Percentiles rank a stretch among this genome's conserved stretches.
phyloP scores from a whole-genome alignment of 2,329 filamentous ascomycete species.

The Zasmidium cellare region DNA sequence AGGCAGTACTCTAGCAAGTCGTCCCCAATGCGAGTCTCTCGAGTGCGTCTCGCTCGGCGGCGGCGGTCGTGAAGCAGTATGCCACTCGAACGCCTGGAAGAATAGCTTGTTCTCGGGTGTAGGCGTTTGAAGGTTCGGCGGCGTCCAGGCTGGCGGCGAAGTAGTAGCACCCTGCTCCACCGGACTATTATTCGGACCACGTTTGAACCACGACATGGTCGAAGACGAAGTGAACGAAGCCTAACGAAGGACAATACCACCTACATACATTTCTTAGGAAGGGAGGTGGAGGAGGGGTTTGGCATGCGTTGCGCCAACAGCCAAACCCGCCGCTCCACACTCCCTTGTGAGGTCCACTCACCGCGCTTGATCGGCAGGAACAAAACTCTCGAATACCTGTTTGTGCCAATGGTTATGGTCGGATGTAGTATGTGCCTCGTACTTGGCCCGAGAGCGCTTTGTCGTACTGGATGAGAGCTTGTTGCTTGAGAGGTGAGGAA shows the following conservation, averaged over 20 bases:
- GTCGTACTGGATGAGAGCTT: no score
- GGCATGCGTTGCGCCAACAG: background rate
- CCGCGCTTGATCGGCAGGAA: no score
- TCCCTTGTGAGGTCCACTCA: no score
- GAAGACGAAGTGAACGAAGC: background rate
- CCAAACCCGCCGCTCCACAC: background rate
- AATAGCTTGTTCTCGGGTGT: constrained; percentile 49
- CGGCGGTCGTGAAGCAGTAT: constrained; percentile 54
- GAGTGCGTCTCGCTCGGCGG: constrained; percentile 32
- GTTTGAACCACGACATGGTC: constrained; percentile 8
- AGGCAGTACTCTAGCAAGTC: constrained; percentile 29
- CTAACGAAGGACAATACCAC: background rate
- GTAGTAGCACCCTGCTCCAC: background rate
- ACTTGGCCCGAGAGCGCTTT: no score
- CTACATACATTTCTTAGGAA: background rate
- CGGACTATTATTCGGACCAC: background rate
- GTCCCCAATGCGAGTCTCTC: constrained; percentile 47
- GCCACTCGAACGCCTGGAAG: constrained; percentile 74
- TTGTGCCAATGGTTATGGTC: no score
- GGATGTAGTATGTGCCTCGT: no score
- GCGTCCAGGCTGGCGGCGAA: background rate
- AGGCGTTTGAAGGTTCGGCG: background rate
- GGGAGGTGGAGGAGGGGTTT: background rate
- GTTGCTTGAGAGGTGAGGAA: no score
- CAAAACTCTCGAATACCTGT: no score